Percentiles rank a stretch among this genome's conserved stretches.
These are phyloP conservation scores for Xylaria nigripes DNA, from an alignment of 495 filamentous ascomycete genomes.

Conservation along the genomic window DNA sequence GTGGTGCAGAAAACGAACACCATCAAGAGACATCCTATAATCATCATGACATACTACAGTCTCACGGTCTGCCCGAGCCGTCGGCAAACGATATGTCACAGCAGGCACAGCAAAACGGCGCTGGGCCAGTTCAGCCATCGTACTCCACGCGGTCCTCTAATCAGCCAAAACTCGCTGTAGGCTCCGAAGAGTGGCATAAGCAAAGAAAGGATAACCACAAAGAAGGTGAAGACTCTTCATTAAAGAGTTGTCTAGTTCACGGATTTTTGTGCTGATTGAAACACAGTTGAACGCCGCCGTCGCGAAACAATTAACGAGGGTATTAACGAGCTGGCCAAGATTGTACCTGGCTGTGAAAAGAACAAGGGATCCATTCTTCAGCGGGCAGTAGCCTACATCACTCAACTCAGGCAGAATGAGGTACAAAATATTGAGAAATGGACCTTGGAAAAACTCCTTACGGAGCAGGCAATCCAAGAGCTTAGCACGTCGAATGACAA, in stretches of 20 bases:
- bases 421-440: slow-evolving; percentile 90
- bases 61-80: slow-evolving; percentile 33
- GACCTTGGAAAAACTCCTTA: slow-evolving; percentile 91
- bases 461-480: slow-evolving; percentile 88
- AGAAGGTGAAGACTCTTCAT: slow-evolving; percentile 61
- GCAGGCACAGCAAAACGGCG: slow-evolving; percentile 20
- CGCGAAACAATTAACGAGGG: slow-evolving; percentile 99
- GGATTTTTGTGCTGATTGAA: slow-evolving; percentile 8
- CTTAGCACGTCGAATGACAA: slow-evolving; percentile 84
- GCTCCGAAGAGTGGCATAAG: slow-evolving; percentile 96
- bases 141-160: slow-evolving; percentile 21
- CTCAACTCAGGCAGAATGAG: slow-evolving; percentile 89
- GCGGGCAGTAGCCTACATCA: slow-evolving; percentile 89
- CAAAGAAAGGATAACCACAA: slow-evolving; percentile 97
- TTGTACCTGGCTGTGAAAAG: slow-evolving; percentile 96
- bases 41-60: slow-evolving; percentile 29
- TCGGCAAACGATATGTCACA: slow-evolving; percentile 20
- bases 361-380: slow-evolving; percentile 97
- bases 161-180: slow-evolving; percentile 72
- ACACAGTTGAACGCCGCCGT: slow-evolving; percentile 84
- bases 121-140: slow-evolving; percentile 20
- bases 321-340: slow-evolving; percentile 95
- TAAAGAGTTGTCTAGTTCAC: not conserved
- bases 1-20: slow-evolving; percentile 26
- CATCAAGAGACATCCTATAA: slow-evolving; percentile 23